phyloP scores from a whole-genome alignment of 1,284 basidiomycete genomes.

The Trametes versicolor region DNA sequence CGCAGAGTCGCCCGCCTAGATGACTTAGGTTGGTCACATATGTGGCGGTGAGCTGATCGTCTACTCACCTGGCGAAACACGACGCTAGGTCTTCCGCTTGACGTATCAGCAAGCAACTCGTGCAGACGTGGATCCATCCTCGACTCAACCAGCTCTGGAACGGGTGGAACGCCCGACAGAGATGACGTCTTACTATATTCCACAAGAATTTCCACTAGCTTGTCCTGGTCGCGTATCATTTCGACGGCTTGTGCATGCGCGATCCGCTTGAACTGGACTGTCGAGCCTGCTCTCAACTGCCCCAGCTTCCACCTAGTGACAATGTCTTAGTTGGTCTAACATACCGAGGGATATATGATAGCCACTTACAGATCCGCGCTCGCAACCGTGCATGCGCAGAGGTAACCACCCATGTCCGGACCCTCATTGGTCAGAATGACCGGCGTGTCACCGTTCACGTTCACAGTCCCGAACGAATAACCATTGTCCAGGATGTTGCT shows the following conservation, averaged over 20 bases:
- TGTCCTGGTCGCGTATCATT: conserved; percentile 13
- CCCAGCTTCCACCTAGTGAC: conserved; percentile 67
- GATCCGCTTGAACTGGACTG: conserved; percentile 59
- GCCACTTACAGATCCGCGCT: conserved; percentile 58
- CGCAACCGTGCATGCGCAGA: conserved; percentile 64
- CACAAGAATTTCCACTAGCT: conserved; percentile 17
- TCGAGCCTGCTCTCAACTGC: conserved; percentile 63
- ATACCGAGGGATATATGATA: not conserved
- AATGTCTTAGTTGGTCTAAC: not conserved
- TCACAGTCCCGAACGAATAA: conserved; percentile 68
- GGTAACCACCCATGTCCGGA: conserved; percentile 73
- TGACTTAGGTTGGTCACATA: no score
- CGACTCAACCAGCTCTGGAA: conserved; percentile 18
- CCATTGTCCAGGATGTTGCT: conserved; percentile 78
- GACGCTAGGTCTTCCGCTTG: conserved; percentile 41
- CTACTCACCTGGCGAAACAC: conserved; percentile 56
- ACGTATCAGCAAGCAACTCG: conserved; percentile 36
- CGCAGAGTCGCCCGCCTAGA: conserved; percentile 61
- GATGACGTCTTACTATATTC: not conserved
- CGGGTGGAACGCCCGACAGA: not conserved
- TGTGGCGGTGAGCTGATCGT: no score
- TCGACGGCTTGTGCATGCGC: conserved; percentile 48
- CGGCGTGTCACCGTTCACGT: conserved; percentile 78
- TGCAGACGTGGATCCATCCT: conserved; percentile 48
- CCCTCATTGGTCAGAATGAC: conserved; percentile 72